These are phyloP conservation scores for Neoarthrinium moseri DNA, from an alignment of 2,329 filamentous ascomycete genomes.

Conservation along the genomic window DNA sequence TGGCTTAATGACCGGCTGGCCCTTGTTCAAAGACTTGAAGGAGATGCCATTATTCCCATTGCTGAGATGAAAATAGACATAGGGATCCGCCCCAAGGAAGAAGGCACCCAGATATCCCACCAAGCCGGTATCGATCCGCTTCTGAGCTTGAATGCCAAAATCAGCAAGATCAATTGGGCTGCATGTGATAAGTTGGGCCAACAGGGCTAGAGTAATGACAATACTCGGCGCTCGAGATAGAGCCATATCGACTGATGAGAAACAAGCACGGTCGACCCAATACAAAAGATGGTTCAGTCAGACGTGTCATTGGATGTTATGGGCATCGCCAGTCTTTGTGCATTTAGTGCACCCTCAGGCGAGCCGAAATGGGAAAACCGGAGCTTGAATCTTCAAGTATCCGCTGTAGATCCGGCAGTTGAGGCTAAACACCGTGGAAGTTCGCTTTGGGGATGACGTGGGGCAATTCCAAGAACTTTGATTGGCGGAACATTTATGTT, in stretches of 20 bases:
- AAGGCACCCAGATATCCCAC: slow-evolving; percentile 53
- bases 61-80: slow-evolving; percentile 53
- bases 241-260: no score
- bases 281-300: no score
- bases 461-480: no score
- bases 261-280: no score
- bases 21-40: slow-evolving; percentile 47
- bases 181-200: background rate
- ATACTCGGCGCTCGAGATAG: no score
- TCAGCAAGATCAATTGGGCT: background rate
- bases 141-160: slow-evolving; percentile 1
- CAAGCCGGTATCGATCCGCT: slow-evolving; percentile 36
- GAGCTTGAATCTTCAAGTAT: no score
- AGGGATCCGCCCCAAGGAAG: slow-evolving; percentile 52
- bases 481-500: background rate
- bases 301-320: no score
- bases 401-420: no score
- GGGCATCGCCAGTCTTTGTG: no score
- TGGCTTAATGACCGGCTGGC: slow-evolving; percentile 45
- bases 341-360: no score
- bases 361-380: background rate
- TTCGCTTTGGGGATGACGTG: no score
- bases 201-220: background rate
- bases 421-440: background rate
- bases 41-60: slow-evolving; percentile 49